phyloP scores from a whole-genome alignment of 495 filamentous ascomycete genomes.

The Talaromyces stipitatus region DNA sequence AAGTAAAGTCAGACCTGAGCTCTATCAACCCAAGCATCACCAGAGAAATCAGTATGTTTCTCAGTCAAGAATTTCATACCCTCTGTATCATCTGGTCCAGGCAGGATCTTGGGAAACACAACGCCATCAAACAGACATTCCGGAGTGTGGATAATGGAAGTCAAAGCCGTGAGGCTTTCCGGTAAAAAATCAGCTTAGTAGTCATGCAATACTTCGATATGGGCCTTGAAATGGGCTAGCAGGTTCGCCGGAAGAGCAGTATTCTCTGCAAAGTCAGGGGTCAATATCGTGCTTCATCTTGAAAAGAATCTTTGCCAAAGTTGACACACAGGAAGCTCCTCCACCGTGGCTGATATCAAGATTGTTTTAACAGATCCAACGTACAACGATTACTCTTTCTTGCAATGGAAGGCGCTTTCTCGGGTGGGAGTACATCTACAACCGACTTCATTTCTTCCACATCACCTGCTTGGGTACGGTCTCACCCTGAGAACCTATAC shows the following conservation, averaged over 20 bases:
- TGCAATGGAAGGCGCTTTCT: background rate
- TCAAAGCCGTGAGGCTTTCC: slow-evolving; percentile 7
- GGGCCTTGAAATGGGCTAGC: slow-evolving; percentile 24
- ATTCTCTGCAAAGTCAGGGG: background rate
- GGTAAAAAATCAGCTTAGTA: slow-evolving; percentile 21
- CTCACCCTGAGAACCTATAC: slow-evolving; percentile 58
- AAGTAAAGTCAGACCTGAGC: no score
- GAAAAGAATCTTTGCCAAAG: background rate
- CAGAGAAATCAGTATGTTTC: slow-evolving; percentile 27
- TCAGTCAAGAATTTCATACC: slow-evolving; percentile 29
- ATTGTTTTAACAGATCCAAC: background rate
- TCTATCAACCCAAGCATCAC: slow-evolving; percentile 24
- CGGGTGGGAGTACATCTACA: background rate
- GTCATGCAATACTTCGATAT: slow-evolving; percentile 22
- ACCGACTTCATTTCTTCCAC: background rate
- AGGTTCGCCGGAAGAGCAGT: slow-evolving; percentile 5
- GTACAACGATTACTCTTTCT: background rate
- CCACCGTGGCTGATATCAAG: background rate
- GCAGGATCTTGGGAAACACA: slow-evolving; percentile 11
- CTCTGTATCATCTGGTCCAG: slow-evolving; percentile 18
- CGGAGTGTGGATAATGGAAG: slow-evolving; percentile 21
- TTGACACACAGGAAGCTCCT: background rate
- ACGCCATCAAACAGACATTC: slow-evolving; percentile 17
- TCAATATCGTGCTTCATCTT: background rate
- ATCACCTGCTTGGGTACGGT: slow-evolving; percentile 22